Conservation (phyloP, 2,329 filamentous ascomycete genomes). For the Tolypocladium endophyticum region DNA sequence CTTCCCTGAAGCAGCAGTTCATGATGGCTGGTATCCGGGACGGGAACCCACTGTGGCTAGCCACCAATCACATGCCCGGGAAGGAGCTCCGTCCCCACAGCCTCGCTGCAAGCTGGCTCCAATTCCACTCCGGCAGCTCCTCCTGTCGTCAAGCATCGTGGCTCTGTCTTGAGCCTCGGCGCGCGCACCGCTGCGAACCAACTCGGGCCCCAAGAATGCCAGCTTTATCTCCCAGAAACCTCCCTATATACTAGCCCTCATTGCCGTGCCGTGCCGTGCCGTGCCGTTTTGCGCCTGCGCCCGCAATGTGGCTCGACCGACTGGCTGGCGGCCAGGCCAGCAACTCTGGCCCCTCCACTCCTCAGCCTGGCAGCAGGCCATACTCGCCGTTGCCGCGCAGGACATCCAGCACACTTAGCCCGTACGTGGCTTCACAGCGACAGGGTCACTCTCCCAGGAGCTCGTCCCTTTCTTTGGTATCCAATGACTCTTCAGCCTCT, state of each 20-base stretch:
- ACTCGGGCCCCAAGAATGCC: background rate
- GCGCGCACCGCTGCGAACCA: background rate
- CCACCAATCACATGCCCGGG: background rate
- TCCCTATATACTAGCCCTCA: background rate
- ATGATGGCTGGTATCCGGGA: background rate
- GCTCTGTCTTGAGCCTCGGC: background rate
- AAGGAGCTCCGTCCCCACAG: background rate
- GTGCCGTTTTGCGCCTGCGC: background rate
- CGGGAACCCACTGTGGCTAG: background rate
- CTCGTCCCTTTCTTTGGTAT: slow-evolving; percentile 68
- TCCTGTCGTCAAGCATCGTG: background rate
- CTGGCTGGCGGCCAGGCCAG: slow-evolving; percentile 57
- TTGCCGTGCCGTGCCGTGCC: slow-evolving; percentile 1
- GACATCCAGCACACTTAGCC: slow-evolving; percentile 57
- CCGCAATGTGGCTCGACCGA: slow-evolving; percentile 80
- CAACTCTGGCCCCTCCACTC: slow-evolving; percentile 46
- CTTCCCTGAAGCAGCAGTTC: background rate
- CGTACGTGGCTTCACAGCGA: slow-evolving; percentile 57
- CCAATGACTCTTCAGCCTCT: slow-evolving; percentile 68
- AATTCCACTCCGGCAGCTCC: background rate
- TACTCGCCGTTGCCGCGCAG: slow-evolving; percentile 62
- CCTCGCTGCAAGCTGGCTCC: background rate
- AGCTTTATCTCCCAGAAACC: background rate
- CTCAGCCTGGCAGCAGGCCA: slow-evolving; percentile 53
- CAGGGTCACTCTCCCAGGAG: slow-evolving; percentile 58